Conservation (phyloP, 1,284 basidiomycete genomes). For the Trichosporon faecale region DNA sequence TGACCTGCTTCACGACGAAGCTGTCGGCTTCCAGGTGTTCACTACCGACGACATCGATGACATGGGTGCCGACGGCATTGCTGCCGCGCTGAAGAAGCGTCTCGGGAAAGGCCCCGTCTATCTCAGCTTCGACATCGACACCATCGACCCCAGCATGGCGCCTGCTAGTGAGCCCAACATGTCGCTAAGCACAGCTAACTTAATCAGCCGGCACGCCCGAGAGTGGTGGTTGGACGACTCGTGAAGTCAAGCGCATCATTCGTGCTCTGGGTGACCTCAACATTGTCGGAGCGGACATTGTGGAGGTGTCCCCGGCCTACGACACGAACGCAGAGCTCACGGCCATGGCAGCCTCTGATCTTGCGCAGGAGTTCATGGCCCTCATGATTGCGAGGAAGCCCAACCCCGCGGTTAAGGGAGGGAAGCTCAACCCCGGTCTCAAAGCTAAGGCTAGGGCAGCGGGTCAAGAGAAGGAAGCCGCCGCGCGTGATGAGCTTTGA, state of each 20-base stretch:
- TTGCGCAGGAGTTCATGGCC: conserved; percentile 43
- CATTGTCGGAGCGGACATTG: conserved; percentile 61
- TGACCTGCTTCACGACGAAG: conserved; percentile 47
- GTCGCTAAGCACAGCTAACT: not conserved
- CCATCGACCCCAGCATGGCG: conserved; percentile 46
- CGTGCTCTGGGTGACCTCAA: conserved; percentile 50
- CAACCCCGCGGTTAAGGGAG: conserved; percentile 16
- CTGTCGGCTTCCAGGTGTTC: conserved; percentile 52
- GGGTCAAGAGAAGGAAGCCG: conserved; percentile 8
- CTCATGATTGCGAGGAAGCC: conserved; percentile 24
- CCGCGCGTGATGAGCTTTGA: conserved; percentile 21
- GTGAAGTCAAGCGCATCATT: conserved; percentile 51
- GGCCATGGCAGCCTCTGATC: conserved; percentile 48
- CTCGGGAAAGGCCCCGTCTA: conserved; percentile 44
- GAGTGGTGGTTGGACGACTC: conserved; percentile 52
- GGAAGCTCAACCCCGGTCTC: conserved; percentile 16
- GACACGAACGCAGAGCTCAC: conserved; percentile 51
- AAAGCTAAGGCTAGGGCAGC: conserved; percentile 8
- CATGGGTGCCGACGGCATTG: conserved; percentile 52
- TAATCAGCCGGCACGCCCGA: conserved; percentile 46
- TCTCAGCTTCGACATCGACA: conserved; percentile 47
- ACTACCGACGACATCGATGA: conserved; percentile 53
- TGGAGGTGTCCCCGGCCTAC: conserved; percentile 48
- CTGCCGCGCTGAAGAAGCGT: conserved; percentile 44
- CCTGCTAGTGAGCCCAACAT: conserved; percentile 41